A percentile compares a stretch with the other conserved stretches of the same genome.
These are phyloP conservation scores for Agrocybe pediades DNA, from an alignment of 768 basidiomycete species.

Conservation along the genomic window DNA sequence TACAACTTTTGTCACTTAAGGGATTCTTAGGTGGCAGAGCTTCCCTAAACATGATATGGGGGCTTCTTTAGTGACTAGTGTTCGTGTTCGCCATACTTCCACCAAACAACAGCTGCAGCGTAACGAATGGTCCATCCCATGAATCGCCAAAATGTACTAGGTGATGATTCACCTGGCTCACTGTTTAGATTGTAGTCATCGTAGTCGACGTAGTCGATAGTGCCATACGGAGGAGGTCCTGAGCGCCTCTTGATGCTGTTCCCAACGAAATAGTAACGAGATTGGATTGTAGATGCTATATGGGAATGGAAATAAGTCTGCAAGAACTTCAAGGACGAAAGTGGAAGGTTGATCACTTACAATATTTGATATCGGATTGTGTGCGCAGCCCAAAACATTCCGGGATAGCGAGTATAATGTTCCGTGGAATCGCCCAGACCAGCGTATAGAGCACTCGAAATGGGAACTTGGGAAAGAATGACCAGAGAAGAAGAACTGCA, in stretches of 20 bases:
- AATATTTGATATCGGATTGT: conserved; percentile 12
- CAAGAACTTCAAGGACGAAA: background rate
- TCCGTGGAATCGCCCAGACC: conserved; percentile 15
- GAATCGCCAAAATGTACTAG: conserved; percentile 11
- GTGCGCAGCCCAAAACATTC: conserved; percentile 17
- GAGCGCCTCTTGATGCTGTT: conserved; percentile 8
- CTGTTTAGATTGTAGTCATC: too few species aligned
- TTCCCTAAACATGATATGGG: too few species aligned
- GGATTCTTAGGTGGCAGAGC: too few species aligned
- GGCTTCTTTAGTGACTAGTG: too few species aligned
- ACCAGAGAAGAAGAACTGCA: conserved; percentile 17
- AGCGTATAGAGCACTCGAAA: conserved; percentile 18
- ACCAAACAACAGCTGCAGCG: conserved; percentile 14
- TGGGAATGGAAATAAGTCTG: conserved; percentile 7
- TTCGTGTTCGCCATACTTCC: conserved; percentile 15
- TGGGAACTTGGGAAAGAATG: conserved; percentile 20
- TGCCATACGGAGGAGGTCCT: conserved; percentile 12
- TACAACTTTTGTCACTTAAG: too few species aligned
- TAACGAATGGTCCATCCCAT: conserved; percentile 14
- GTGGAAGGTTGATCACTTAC: background rate
- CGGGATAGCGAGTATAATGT: conserved; percentile 13
- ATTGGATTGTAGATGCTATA: conserved; percentile 15
- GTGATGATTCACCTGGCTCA: background rate
- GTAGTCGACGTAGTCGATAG: conserved; percentile 6
- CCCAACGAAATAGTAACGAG: conserved; percentile 5